Conservation (phyloP, 106 monocot genomes). For the Agapanthus africanus region DNA sequence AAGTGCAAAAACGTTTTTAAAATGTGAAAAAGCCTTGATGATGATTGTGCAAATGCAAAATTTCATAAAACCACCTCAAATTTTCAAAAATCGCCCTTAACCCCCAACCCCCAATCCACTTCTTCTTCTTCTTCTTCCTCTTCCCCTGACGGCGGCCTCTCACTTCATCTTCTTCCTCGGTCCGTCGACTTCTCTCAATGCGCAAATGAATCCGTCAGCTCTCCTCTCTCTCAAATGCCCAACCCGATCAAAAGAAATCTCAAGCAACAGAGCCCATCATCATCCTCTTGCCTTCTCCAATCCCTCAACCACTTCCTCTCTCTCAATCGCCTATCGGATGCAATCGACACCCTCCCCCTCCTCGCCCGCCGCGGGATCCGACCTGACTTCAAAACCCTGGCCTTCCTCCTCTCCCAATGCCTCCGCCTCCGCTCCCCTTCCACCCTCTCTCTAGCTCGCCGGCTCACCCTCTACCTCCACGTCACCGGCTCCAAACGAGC, state of each 20-base stretch:
- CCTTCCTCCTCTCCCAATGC: constrained; percentile 47
- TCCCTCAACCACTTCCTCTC: constrained; percentile 32
- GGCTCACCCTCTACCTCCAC: constrained; percentile 37
- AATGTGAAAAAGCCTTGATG: no score
- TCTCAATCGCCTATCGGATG: constrained; percentile 18
- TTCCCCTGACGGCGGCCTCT: neutral
- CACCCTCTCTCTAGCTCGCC: constrained; percentile 22
- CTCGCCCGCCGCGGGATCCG: constrained; percentile 48
- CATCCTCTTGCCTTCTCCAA: constrained; percentile 32
- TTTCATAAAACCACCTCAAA: no score
- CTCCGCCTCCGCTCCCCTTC: constrained; percentile 20
- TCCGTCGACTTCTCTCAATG: constrained; percentile 1
- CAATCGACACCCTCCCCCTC: constrained; percentile 37
- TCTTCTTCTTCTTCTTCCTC: neutral
- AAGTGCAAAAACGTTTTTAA: no score
- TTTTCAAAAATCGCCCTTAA: no score
- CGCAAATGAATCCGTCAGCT: constrained; percentile 2
- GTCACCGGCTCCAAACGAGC: constrained; percentile 21
- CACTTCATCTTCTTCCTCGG: neutral
- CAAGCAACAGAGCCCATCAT: neutral
- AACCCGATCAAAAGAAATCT: constrained; percentile 7
- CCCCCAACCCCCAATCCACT: no score
- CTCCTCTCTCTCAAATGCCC: constrained; percentile 8
- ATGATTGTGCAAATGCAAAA: no score
- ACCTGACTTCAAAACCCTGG: constrained; percentile 22